These are phyloP conservation scores for Claviceps paspali DNA, from an alignment of 2,329 filamentous ascomycete species.

Conservation along the genomic window DNA sequence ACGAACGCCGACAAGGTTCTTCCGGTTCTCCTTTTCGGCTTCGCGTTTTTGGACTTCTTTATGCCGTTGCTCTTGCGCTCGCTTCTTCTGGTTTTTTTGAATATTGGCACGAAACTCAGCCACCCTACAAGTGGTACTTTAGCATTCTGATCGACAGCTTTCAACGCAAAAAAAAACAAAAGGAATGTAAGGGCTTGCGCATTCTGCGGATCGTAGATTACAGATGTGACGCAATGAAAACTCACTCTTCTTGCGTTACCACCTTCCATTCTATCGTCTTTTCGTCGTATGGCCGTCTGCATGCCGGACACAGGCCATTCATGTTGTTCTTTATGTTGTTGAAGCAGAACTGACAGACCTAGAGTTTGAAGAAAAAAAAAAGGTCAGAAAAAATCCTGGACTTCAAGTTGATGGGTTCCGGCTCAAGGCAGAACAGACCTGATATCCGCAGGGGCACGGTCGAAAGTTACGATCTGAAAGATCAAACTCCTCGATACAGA, in stretches of 20 bases:
- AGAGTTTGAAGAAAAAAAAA: background rate
- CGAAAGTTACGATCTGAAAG: constrained; percentile 93
- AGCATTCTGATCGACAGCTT: background rate
- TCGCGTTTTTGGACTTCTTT: constrained; percentile 95
- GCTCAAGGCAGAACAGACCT: constrained; percentile 42
- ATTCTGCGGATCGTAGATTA: background rate
- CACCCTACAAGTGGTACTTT: constrained; percentile 31
- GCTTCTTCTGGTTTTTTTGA: constrained; percentile 85
- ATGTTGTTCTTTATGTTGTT: constrained; percentile 98
- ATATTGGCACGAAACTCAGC: constrained; percentile 64
- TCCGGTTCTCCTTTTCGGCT: constrained; percentile 86
- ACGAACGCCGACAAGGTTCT: constrained; percentile 86
- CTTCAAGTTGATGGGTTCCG: background rate
- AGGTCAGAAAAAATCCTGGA: no score
- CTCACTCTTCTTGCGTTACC: constrained; percentile 86
- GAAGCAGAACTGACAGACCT: constrained; percentile 99
- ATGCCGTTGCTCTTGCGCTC: constrained; percentile 66
- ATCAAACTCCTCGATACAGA: constrained; percentile 98
- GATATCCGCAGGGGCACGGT: constrained; percentile 94
- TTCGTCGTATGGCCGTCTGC: constrained; percentile 87
- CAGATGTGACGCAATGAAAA: constrained; percentile 10
- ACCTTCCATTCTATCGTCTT: constrained; percentile 96
- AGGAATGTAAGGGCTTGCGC: no score
- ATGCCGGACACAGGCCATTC: constrained; percentile 95
- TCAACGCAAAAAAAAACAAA: background rate